phyloP scores from a whole-genome alignment of 352 stramenopile genomes.

The Globisporangium spinosum region DNA sequence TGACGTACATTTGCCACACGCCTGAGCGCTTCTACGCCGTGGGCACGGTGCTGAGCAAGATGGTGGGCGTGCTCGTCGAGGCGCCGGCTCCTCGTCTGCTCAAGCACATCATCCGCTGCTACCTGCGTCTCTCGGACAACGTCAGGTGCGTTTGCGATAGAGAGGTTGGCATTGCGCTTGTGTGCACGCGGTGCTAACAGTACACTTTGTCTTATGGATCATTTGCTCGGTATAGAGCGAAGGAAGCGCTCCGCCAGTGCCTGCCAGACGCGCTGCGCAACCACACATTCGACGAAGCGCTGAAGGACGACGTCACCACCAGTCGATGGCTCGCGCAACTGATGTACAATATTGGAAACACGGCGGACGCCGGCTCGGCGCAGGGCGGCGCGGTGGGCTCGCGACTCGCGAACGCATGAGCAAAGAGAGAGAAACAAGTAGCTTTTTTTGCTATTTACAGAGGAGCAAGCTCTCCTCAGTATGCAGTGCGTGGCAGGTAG shows the following conservation, averaged over 20 bases:
- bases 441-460: conserved; percentile 12
- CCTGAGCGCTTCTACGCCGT: conserved; percentile 91
- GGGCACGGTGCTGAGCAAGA: conserved; percentile 94
- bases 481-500: neutral
- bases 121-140: conserved; percentile 92
- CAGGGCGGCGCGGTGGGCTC: conserved; percentile 17
- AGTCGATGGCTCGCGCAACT: conserved; percentile 95
- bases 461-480: neutral
- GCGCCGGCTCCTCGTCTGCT: conserved; percentile 93
- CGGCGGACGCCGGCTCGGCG: conserved; percentile 12
- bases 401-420: conserved; percentile 20
- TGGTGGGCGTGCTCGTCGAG: conserved; percentile 94
- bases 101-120: conserved; percentile 99
- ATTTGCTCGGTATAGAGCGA: conserved; percentile 61
- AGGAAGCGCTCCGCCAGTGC: conserved; percentile 96
- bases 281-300: conserved; percentile 91
- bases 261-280: conserved; percentile 92
- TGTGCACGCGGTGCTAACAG: conserved; percentile 7
- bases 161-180: neutral
- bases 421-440: neutral
- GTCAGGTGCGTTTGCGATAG: conserved; percentile 20
- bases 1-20: conserved; percentile 99
- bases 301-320: conserved; percentile 96
- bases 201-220: neutral
- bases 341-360: conserved; percentile 87